Evolutionary conservation across 768 basidiomycete species (phyloP), one percentile per base, ranked within the genome.

Genomic region (Suillus luteus): DNA sequence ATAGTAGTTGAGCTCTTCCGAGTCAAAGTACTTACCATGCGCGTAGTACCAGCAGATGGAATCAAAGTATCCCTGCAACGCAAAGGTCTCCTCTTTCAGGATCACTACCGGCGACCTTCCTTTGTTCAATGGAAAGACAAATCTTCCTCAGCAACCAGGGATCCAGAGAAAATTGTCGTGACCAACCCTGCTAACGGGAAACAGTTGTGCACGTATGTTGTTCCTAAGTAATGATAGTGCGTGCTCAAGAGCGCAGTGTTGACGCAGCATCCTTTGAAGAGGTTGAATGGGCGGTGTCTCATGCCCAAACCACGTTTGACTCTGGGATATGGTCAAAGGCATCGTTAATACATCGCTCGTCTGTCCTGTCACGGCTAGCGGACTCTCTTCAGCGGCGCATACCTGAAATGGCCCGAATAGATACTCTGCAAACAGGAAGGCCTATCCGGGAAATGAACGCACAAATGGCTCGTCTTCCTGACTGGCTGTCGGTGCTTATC

Each of bases 371-470:
- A 3, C 83, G 82, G 51, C 79, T 95, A 41, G 91, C 92, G 10
- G 79, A 85, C 10, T 71, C 81, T 6, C 79, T 94, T 10, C 87
- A 89, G 67, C 78, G 79, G 19, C 81, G 77, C 66, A 75, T 90
- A 19, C 80, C 84, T 0, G 81, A 86, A 31, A 71, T 93, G 14
- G 90, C 91, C 2, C 73, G 76, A 44, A 76, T 90, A 22, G 93
- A 95, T 75, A 85, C 86, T 1, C 63, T 87, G 55, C 92, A 95
- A 73, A 94, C 92, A 0, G 93, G 92, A 12, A 81, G 92, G 61
- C 79, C 90, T n/a, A 87, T 93, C 54, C 81, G 90, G 14, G 93
- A 95, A 75, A 93, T 95, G 92, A 85, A 80, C 22, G 86, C 86
- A 0, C 93, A 95, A 75, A 80, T 95, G 4, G 78, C 82, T 1